These are phyloP conservation scores for Pythium dissotocum DNA, from an alignment of 352 stramenopile species.

Conservation along the genomic window DNA sequence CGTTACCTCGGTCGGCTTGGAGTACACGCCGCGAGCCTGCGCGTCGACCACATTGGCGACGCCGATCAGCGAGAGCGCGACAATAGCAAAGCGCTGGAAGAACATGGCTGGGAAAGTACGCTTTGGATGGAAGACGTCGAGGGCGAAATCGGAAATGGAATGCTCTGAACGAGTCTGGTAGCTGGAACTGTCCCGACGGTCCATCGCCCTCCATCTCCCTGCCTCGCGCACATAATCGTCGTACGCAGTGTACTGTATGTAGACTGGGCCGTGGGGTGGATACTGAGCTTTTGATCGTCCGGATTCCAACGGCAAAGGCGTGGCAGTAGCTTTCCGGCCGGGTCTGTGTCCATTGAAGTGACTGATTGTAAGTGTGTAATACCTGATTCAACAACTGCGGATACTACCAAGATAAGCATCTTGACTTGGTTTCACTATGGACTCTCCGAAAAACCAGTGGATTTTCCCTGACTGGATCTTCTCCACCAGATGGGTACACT, in stretches of 20 bases:
- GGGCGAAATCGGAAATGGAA: constrained; percentile 18
- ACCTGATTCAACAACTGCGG: not conserved
- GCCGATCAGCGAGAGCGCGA: constrained; percentile 13
- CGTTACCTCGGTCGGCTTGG: constrained; percentile 15
- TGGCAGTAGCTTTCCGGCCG: not conserved
- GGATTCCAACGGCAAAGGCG: not conserved
- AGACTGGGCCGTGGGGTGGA: not conserved
- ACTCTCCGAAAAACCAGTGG: not conserved
- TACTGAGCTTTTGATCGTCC: not conserved
- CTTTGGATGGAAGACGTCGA: constrained; percentile 16
- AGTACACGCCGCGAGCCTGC: constrained; percentile 13
- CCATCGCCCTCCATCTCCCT: not conserved
- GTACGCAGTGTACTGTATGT: not conserved
- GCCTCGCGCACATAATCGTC: not conserved
- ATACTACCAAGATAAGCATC: not conserved
- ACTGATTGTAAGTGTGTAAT: not conserved
- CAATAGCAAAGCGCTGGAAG: constrained; percentile 13
- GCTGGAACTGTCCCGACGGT: not conserved
- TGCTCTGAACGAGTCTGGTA: not conserved
- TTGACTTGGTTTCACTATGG: not conserved
- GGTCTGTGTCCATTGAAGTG: not conserved
- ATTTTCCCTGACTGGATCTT: not conserved
- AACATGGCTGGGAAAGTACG: constrained; percentile 15
- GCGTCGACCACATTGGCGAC: not conserved
- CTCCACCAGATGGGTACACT: not conserved